phyloP scores from a whole-genome alignment of 2,329 filamentous ascomycete species.

The Talaromyces sp. region DNA sequence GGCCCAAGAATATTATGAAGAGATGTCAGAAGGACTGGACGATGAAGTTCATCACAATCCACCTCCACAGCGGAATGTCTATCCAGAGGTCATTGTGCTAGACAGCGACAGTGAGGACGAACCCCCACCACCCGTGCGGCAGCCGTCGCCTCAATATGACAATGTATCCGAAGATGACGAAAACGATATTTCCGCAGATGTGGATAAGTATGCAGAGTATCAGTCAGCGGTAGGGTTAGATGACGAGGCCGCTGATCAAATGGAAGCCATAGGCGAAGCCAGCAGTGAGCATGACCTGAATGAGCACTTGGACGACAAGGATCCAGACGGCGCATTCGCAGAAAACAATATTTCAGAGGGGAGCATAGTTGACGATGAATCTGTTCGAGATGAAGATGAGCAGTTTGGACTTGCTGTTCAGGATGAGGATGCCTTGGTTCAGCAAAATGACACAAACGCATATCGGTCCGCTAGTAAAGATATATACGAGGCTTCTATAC shows the following conservation, averaged over 20 bases:
- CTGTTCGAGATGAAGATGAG: not conserved
- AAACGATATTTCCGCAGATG: not conserved
- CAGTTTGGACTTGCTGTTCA: not conserved
- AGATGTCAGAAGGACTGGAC: not conserved
- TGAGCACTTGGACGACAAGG: not conserved
- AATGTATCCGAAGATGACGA: not conserved
- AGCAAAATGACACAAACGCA: not conserved
- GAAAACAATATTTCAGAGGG: not conserved
- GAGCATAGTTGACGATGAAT: not conserved
- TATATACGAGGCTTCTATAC: not conserved
- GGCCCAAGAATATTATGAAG: conserved; percentile 12
- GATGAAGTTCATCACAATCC: conserved; percentile 6
- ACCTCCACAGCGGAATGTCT: conserved; percentile 8
- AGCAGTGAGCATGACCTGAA: not conserved
- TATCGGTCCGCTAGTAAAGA: not conserved
- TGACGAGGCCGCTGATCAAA: conserved; percentile 1
- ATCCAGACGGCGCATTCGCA: not conserved
- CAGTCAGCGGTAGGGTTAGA: not conserved
- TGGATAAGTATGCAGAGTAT: not conserved
- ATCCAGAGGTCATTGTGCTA: conserved; percentile 35
- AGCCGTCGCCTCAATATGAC: not conserved
- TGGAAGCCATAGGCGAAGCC: not conserved
- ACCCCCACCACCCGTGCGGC: not conserved
- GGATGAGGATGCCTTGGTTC: not conserved
- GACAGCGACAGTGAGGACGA: conserved; percentile 40